Percentiles rank a stretch among this genome's conserved stretches.
Conservation (phyloP, 192 early-diverging fungal genomes). For the Backusella liffmaniae region DNA sequence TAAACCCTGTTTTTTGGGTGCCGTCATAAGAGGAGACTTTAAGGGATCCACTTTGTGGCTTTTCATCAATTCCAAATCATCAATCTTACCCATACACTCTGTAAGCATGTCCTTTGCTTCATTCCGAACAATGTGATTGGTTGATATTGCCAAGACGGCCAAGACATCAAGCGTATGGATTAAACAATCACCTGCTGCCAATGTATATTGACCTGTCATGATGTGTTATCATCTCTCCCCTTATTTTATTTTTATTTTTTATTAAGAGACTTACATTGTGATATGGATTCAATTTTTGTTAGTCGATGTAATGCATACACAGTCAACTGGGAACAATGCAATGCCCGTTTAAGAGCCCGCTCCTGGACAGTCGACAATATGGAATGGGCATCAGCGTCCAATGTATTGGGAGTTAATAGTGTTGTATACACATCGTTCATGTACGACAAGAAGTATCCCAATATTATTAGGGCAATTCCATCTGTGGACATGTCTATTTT, state of each 20-base stretch:
- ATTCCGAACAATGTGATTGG: not conserved
- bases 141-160: not conserved
- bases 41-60: not conserved
- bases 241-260: too few species aligned
- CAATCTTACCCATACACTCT: not conserved
- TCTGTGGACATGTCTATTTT: not conserved
- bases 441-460: not conserved
- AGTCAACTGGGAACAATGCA: not conserved
- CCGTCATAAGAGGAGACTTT: not conserved
- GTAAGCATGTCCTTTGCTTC: not conserved
- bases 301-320: not conserved
- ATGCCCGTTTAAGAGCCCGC: not conserved
- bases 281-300: not conserved
- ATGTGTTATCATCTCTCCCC: too few species aligned
- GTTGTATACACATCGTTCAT: not conserved
- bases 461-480: not conserved
- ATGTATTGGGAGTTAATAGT: not conserved
- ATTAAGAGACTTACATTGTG: not conserved
- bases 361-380: not conserved
- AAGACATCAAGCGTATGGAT: not conserved
- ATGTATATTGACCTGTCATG: not conserved
- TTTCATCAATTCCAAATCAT: not conserved
- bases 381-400: not conserved
- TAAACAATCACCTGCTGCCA: not conserved
- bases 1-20: not conserved